Evolutionary conservation across 345 rosid species (phyloP).

Genomic region (Aethionema arabicum): DNA sequence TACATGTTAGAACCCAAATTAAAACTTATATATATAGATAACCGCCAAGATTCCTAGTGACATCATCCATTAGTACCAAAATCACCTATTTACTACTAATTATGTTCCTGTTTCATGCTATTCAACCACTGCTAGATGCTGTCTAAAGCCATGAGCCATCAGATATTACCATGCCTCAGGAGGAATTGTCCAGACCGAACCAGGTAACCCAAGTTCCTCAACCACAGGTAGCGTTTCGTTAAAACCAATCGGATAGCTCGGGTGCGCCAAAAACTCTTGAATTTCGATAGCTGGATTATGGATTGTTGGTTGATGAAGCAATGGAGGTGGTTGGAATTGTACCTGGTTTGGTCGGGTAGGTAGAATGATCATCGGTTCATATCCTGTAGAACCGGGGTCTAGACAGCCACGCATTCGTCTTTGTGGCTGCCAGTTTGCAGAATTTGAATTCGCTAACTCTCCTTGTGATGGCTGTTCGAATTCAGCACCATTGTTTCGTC

Average conservation of each 20-base stretch:
- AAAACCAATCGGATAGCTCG: conserved; percentile 11
- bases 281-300: conserved; percentile 3
- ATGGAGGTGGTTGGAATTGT: conserved; percentile 26
- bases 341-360: conserved; percentile 51
- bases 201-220: neutral
- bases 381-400: conserved; percentile 43
- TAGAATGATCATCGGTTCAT: conserved; percentile 58
- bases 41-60: too few relatives aligned
- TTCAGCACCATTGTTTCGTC: conserved; percentile 21
- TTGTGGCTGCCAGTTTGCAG: conserved; percentile 50
- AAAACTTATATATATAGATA: too few relatives aligned
- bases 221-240: conserved; percentile 12
- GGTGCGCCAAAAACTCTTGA: conserved; percentile 22
- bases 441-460: conserved; percentile 36
- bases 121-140: conserved; percentile 1
- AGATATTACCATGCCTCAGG: conserved; percentile 30
- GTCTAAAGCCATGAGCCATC: conserved; percentile 6
- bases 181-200: conserved; percentile 27
- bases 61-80: too few relatives aligned
- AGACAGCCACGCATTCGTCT: conserved; percentile 78
- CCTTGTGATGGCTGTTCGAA: conserved; percentile 34
- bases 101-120: conserved; percentile 21
- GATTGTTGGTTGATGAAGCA: conserved; percentile 10
- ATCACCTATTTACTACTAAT: neutral
- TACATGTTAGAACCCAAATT: too few relatives aligned